Conservation (phyloP, 2,329 filamentous ascomycete species). For the Cladosporium sp. region DNA sequence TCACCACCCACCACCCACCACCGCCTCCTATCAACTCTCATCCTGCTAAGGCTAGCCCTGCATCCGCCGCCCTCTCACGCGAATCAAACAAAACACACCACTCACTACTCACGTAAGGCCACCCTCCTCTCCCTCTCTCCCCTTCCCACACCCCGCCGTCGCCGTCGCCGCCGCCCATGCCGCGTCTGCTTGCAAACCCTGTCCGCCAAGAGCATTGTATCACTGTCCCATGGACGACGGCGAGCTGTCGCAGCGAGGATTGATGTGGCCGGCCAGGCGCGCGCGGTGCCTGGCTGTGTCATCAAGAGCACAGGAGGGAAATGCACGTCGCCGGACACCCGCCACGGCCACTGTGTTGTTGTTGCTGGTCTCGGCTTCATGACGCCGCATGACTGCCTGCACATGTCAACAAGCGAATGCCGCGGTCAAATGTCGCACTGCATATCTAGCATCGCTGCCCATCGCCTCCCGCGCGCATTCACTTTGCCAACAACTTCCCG, state of each 20-base stretch:
- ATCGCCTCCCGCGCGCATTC: not conserved
- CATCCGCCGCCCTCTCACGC: not conserved
- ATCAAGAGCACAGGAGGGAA: not conserved
- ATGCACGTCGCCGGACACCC: not conserved
- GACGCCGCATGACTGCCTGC: conserved; percentile 2
- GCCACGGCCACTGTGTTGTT: not conserved
- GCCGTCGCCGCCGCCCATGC: conserved; percentile 2
- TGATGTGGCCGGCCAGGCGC: not conserved
- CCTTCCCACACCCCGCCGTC: too few species aligned
- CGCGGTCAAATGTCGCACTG: not conserved
- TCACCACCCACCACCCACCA: not conserved
- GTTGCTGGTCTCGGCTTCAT: conserved; percentile 2
- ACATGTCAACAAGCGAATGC: conserved; percentile 1
- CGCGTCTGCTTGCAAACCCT: conserved; percentile 2
- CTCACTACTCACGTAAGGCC: conserved; percentile 10
- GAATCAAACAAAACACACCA: conserved; percentile 1
- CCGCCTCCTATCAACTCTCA: conserved; percentile 3
- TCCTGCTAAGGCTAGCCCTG: conserved; percentile 10
- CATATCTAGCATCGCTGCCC: not conserved
- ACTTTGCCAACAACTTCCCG: not conserved
- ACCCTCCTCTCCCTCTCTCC: not conserved
- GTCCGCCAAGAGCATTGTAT: conserved; percentile 7
- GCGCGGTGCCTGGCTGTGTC: not conserved
- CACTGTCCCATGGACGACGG: not conserved
- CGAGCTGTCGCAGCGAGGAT: not conserved